Conservation (phyloP, 352 stramenopile genomes). For the Pythium dissimile region DNA sequence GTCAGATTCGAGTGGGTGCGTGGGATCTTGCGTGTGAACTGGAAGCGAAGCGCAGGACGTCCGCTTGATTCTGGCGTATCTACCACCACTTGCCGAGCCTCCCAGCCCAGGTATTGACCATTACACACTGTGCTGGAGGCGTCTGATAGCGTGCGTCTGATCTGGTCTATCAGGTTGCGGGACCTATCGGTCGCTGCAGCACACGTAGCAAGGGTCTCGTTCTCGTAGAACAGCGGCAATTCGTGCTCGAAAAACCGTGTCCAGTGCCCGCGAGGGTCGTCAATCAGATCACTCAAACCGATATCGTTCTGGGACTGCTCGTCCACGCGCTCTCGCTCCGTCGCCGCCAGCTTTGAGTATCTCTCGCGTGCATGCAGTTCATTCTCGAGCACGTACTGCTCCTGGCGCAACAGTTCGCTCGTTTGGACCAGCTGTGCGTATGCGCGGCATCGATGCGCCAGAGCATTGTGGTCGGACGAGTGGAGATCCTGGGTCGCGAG, state of each 20-base stretch:
- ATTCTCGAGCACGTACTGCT: slow-evolving; percentile 8
- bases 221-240: neutral
- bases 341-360: neutral
- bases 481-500: neutral
- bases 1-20: neutral
- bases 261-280: neutral
- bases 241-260: neutral
- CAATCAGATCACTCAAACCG: neutral
- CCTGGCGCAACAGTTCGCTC: neutral
- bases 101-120: neutral
- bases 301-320: too few species aligned
- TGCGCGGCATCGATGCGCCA: neutral
- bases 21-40: neutral
- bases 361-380: neutral
- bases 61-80: neutral
- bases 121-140: neutral
- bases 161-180: neutral
- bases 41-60: neutral
- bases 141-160: neutral
- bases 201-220: neutral
- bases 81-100: neutral
- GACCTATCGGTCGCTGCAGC: neutral
- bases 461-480: too few species aligned
- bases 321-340: neutral
- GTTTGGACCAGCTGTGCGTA: neutral